A percentile compares a stretch with the other conserved stretches of the same genome.
These are phyloP conservation scores for Limnanthes douglasii DNA, from an alignment of 345 rosid species.

Conservation along the genomic window DNA sequence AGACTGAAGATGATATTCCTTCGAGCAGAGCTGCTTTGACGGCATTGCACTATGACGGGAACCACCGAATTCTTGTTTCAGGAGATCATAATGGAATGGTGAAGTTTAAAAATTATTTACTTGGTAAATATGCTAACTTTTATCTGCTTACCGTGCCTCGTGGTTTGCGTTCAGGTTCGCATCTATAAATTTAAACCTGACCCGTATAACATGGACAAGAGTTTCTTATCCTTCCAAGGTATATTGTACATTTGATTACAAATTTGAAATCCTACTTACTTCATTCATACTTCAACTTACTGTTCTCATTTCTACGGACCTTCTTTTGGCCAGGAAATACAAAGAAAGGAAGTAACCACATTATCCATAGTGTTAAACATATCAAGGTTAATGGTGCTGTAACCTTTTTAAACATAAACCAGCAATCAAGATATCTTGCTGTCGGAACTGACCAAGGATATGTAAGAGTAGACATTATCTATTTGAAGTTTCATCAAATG, in stretches of 20 bases:
- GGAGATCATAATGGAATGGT: slow-evolving; percentile 84
- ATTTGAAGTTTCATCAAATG: too few relatives aligned
- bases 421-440: slow-evolving; percentile 42
- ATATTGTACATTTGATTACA: slow-evolving; percentile 5
- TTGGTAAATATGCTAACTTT: too few relatives aligned
- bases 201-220: slow-evolving; percentile 47
- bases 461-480: slow-evolving; percentile 24
- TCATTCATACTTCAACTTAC: background rate
- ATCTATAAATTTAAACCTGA: slow-evolving; percentile 65
- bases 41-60: slow-evolving; percentile 43
- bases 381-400: slow-evolving; percentile 57
- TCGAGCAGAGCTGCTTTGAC: slow-evolving; percentile 44
- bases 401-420: slow-evolving; percentile 35
- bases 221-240: slow-evolving; percentile 50
- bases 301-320: background rate
- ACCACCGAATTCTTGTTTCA: slow-evolving; percentile 42
- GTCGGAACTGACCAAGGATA: slow-evolving; percentile 83
- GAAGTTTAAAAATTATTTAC: too few relatives aligned
- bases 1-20: slow-evolving; percentile 62
- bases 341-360: slow-evolving; percentile 53
- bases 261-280: background rate
- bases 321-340: slow-evolving; percentile 32
- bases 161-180: slow-evolving; percentile 61
- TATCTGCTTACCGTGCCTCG: too few relatives aligned
- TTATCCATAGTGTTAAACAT: slow-evolving; percentile 44